phyloP scores from a whole-genome alignment of 352 stramenopile species.

The Phytophthora capsici region DNA sequence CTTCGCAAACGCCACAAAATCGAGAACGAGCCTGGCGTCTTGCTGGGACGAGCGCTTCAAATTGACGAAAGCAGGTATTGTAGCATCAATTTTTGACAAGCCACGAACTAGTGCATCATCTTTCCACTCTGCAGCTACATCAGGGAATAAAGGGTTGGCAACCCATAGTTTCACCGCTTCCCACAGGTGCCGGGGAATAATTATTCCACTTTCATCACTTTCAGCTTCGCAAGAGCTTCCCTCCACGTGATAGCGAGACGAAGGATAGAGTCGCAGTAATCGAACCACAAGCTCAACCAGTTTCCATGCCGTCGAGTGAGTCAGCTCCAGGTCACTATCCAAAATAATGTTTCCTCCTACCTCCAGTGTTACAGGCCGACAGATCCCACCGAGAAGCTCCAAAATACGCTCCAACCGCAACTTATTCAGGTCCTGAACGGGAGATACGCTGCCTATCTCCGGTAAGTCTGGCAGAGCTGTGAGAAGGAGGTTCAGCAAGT shows the following conservation, averaged over 20 bases:
- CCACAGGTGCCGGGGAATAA: neutral
- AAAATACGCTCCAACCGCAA: slow-evolving; percentile 52
- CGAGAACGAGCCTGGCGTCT: slow-evolving; percentile 32
- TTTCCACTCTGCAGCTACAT: slow-evolving; percentile 45
- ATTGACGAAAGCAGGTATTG: slow-evolving; percentile 41
- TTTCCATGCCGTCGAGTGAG: slow-evolving; percentile 39
- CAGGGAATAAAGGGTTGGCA: slow-evolving; percentile 23
- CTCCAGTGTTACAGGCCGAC: slow-evolving; percentile 21
- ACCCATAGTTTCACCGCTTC: slow-evolving; percentile 39
- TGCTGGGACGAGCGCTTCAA: slow-evolving; percentile 33
- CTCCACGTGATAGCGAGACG: slow-evolving; percentile 39
- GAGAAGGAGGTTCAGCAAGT: slow-evolving; percentile 68
- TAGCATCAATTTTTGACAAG: slow-evolving; percentile 36
- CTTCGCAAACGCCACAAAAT: slow-evolving; percentile 41
- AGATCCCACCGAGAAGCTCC: slow-evolving; percentile 42
- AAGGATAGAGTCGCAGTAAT: slow-evolving; percentile 42
- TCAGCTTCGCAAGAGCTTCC: neutral
- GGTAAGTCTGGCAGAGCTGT: slow-evolving; percentile 35
- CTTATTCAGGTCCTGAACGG: slow-evolving; percentile 42
- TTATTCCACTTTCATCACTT: neutral
- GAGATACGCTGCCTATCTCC: slow-evolving; percentile 25
- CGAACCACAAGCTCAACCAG: slow-evolving; percentile 50
- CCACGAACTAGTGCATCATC: slow-evolving; percentile 18
- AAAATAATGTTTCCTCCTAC: slow-evolving; percentile 12
- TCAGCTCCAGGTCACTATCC: slow-evolving; percentile 29